Evolutionary conservation across 176 grass and related monocot species (phyloP).

Genomic region (Carex kokanica): DNA sequence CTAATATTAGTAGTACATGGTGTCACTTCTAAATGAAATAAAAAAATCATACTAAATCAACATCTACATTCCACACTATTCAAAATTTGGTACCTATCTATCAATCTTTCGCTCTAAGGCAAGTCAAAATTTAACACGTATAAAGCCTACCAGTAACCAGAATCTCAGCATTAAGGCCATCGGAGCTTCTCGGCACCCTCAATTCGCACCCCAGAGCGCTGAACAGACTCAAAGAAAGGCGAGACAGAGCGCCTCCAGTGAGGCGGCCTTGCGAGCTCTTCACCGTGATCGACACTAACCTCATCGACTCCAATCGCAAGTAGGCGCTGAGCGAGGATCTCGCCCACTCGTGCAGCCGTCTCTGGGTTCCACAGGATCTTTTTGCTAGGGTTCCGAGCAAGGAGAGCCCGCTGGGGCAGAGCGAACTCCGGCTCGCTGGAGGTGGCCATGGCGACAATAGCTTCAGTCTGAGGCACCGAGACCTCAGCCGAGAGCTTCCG

Average conservation of each 20-base stretch:
- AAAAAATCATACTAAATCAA: neutral
- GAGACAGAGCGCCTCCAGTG: conserved; percentile 32
- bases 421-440: conserved; percentile 47
- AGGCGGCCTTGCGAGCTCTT: conserved; percentile 36
- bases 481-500: conserved; percentile 42
- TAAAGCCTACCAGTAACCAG: neutral
- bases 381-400: conserved; percentile 22
- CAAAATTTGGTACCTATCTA: neutral
- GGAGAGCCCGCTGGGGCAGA: conserved; percentile 7
- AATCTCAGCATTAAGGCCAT: conserved; percentile 8
- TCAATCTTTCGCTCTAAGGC: neutral
- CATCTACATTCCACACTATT: neutral
- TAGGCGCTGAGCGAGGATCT: conserved; percentile 38
- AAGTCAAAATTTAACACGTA: neutral
- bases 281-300: conserved; percentile 34
- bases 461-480: neutral
- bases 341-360: conserved; percentile 41
- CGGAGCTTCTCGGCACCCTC: conserved; percentile 33
- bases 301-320: conserved; percentile 20
- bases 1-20: neutral
- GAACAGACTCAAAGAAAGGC: conserved; percentile 35
- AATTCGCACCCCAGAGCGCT: conserved; percentile 34
- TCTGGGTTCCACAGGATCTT: conserved; percentile 29
- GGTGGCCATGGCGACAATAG: conserved; percentile 49
- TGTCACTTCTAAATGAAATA: neutral